A percentile compares a stretch with the other conserved stretches of the same genome.
Evolutionary conservation across 306 rosid species (phyloP).

Genomic region (Senna siamea): DNA sequence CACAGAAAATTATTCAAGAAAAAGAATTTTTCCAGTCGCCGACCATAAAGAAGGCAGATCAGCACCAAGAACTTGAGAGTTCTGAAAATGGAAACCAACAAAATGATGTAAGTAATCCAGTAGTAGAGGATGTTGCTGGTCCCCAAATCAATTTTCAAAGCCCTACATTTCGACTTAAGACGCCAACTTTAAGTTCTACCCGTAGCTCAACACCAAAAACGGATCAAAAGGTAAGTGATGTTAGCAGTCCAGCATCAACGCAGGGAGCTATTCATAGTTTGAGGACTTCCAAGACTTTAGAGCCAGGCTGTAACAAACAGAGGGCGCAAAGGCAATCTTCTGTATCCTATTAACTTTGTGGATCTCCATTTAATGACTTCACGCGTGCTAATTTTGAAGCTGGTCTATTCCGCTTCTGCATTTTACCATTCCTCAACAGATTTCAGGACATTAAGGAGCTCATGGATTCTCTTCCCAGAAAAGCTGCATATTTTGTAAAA

Average conservation of each 20-base stretch:
- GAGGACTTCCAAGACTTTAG: constrained; percentile 42
- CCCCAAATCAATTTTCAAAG: constrained; percentile 55
- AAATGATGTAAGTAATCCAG: constrained; percentile 43
- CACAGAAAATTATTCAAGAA: constrained; percentile 40
- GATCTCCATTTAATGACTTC: constrained; percentile 37
- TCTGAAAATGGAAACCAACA: constrained; percentile 47
- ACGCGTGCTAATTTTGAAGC: constrained; percentile 36
- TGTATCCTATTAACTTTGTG: constrained; percentile 64
- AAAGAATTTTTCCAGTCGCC: constrained; percentile 45
- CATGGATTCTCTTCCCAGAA: constrained; percentile 44
- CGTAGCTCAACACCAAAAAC: constrained; percentile 54
- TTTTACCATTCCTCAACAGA: constrained; percentile 63
- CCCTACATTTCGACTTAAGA: constrained; percentile 61
- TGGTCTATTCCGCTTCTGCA: constrained; percentile 33
- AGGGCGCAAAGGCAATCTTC: constrained; percentile 48
- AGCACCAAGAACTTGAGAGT: constrained; percentile 41
- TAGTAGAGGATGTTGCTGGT: constrained; percentile 42
- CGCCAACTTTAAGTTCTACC: constrained; percentile 54
- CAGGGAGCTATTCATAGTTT: constrained; percentile 50
- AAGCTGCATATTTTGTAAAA: constrained; percentile 39
- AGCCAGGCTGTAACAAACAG: constrained; percentile 42
- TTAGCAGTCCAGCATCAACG: constrained; percentile 47
- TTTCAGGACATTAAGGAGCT: constrained; percentile 60
- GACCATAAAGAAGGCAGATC: constrained; percentile 40
- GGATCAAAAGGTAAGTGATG: constrained; percentile 39